Base-by-base conservation (phyloP, 805 yeast genomes). In the Candida awuae region DNA sequence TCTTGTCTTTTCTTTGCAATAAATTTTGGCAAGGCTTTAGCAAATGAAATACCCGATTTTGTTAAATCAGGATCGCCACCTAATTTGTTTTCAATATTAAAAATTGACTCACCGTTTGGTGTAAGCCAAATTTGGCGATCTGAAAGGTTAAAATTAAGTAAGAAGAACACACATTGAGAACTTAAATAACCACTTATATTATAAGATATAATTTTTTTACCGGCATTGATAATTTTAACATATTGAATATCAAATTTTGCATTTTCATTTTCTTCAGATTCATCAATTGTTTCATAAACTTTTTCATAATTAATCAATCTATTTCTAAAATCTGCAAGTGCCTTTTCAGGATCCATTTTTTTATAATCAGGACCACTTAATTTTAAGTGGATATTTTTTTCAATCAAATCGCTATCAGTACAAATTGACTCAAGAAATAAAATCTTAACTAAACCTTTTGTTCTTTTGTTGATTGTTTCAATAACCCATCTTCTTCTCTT, bases 361-460 rank as follows among this genome's bases (percentile, higher is more conserved):
- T 71, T 71, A 63, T 90, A 90, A 62, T 90, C 97, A 0, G 97
- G 98, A 0, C 98, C 98, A 22, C 83, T 75, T 38, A 90, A 67
- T 62, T 90, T 90, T 49, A 92, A 71, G 35, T 84, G 68, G 34
- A 90, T 82, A 59, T 90, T 90, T 45, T 80, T 74, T 53, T 87
- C 94, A 32, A 90, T 79, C 34, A 90, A 75, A 5, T 69, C 68
- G 12, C 77, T 76, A 54, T 88, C 90, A 2, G 85, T 77, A 59
- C 97, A 90, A 10, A 87, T 75, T 48, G 94, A 82, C 55, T 90
- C 98, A 21, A 70, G 48, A 44, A 70, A 70, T 28, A 70, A 45
- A 17, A 70, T 59, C 35, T 67, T 65, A 19, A 62, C 56, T 4
- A 54, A 35, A 8, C 58, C 60, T 34, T 53, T 51, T 10, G 63